Base-by-base conservation (phyloP, 768 basidiomycete species). In the Boletales sp. region DNA sequence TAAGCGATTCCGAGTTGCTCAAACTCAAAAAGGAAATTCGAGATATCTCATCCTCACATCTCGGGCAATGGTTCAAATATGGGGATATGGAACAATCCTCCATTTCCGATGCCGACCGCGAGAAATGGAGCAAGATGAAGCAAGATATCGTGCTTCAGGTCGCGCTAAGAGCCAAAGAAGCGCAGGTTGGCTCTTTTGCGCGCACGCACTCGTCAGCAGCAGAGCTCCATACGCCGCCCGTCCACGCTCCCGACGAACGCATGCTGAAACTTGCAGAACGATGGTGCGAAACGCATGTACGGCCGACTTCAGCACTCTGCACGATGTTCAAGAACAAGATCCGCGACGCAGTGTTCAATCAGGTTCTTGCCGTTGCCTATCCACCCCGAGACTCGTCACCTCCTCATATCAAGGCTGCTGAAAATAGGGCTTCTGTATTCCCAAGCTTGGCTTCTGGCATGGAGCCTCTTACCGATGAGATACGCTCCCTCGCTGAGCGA, bases 71-170 rank as follows among this genome's bases (percentile, higher is more conserved):
- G 58, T 82, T 87, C 67, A 60, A 54, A 57, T 62, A 61, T 52
- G 66, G 56, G 19, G 59, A 53, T 57, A 47, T 52, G 60, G 69
- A 53, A 40, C 58, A 52, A 31, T 42, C 58, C 7, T 50, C 61
- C 47, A 55, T 52, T 42, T 53, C 63, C 40, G 67, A 68, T 40
- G 54, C 69, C 43, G 82, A 82, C 50, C 55, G 64, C 51, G 78
- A 78, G 53, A 74, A 74, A 54, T 82, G 84, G 79, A 72, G 72
- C 50, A 64, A 63, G 42, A 74, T 78, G 48, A 82, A 82, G 64
- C 75, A 78, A 53, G 85, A 83, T 55, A 76, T 91, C 51, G 80
- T 86, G 17, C 69, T 93, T 44, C 91, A 94, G 64, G 72, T 93
- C 42, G 85, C 86, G 6, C 79, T 78, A 63, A 81, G 86, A 38